Evolutionary conservation across 768 basidiomycete genomes (phyloP).

Genomic region (Kondoa subrosea): DNA sequence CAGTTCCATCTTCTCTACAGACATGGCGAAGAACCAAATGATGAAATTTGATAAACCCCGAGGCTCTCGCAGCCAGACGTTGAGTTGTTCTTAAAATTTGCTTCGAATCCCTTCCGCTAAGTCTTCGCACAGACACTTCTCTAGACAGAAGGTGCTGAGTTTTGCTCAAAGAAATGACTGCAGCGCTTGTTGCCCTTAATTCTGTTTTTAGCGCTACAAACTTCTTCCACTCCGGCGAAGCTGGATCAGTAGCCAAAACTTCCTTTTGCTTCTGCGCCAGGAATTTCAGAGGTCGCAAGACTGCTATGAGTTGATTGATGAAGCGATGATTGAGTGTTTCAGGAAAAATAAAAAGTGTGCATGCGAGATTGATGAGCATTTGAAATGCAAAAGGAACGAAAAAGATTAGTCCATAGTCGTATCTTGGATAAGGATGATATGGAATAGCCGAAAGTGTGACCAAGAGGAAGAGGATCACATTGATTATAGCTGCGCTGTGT

Average conservation of each 20-base stretch:
- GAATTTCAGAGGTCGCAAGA: not conserved
- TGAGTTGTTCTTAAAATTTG: not conserved
- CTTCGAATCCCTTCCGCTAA: not conserved
- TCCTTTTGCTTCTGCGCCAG: not conserved
- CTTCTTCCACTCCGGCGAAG: not conserved
- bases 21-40: not conserved
- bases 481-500: not conserved
- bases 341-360: conserved; percentile 2
- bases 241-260: not conserved
- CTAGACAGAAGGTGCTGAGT: not conserved
- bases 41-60: conserved; percentile 4
- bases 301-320: not conserved
- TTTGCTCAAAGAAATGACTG: not conserved
- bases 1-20: not conserved
- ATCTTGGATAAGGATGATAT: conserved; percentile 1
- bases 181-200: not conserved
- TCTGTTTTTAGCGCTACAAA: not conserved
- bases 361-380: not conserved
- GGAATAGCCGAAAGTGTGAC: not conserved
- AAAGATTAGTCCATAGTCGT: not conserved
- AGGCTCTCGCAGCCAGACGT: not conserved
- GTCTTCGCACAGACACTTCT: not conserved
- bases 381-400: conserved; percentile 5
- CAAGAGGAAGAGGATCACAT: not conserved
- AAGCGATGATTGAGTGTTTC: conserved; percentile 9